phyloP scores from a whole-genome alignment of 306 rosid genomes.

The Begonia peltatifolia region DNA sequence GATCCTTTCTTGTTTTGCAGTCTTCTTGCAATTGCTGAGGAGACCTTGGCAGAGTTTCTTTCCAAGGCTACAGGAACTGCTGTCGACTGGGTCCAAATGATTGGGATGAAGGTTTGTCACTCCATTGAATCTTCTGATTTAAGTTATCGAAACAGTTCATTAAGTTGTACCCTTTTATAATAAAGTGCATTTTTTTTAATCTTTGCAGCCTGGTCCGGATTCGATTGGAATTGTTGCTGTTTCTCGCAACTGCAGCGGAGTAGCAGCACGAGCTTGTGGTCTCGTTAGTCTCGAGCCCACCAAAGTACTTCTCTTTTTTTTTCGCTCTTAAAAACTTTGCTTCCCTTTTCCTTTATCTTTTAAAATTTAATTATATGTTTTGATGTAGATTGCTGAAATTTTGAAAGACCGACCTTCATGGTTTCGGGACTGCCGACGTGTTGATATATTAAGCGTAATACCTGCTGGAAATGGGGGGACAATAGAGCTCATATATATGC shows the following conservation, averaged over 20 bases:
- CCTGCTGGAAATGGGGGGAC: constrained; percentile 88
- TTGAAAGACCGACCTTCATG: constrained; percentile 87
- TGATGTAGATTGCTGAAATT: constrained; percentile 69
- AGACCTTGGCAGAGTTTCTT: constrained; percentile 99
- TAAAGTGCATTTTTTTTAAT: too few relatives aligned
- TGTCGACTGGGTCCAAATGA: constrained; percentile 99
- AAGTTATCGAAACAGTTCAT: too few relatives aligned
- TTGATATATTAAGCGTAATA: constrained; percentile 59
- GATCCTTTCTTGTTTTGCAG: constrained; percentile 12
- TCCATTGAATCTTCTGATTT: neutral
- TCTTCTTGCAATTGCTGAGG: constrained; percentile 95
- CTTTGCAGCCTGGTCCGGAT: constrained; percentile 98
- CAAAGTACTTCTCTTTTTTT: constrained; percentile 32
- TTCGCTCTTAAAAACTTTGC: too few relatives aligned
- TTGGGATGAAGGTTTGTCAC: constrained; percentile 92
- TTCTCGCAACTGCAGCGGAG: constrained; percentile 92
- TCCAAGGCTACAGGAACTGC: constrained; percentile 99
- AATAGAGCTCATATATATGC: constrained; percentile 87
- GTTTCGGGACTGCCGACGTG: constrained; percentile 89
- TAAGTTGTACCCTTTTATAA: neutral
- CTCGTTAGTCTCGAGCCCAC: constrained; percentile 98
- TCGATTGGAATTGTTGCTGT: constrained; percentile 98
- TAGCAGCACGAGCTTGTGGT: constrained; percentile 99
- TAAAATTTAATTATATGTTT: neutral
- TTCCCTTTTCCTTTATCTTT: neutral